phyloP scores from a whole-genome alignment of 2,329 filamentous ascomycete genomes.

The Cercospora sp. region DNA sequence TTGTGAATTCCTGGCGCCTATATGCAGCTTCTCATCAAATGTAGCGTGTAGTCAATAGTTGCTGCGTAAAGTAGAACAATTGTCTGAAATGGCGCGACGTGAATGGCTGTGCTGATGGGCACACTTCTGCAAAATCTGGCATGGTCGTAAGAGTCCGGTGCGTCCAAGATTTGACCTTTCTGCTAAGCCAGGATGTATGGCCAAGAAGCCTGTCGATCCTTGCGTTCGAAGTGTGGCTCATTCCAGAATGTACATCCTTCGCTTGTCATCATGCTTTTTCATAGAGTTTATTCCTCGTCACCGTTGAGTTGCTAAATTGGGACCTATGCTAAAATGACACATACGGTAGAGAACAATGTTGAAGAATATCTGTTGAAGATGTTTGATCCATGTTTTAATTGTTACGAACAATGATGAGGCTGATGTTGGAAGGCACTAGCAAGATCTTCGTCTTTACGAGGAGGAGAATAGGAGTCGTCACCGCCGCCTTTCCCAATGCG shows the following conservation, averaged over 20 bases:
- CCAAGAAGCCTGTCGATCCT: not conserved
- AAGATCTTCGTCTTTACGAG: not conserved
- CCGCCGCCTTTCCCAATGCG: not conserved
- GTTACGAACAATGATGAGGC: not conserved
- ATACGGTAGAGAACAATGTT: not conserved
- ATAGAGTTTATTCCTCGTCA: not conserved
- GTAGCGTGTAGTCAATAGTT: not conserved
- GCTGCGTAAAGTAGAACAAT: not conserved
- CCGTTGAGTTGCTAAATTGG: not conserved
- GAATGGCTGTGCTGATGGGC: not conserved
- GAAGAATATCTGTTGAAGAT: not conserved
- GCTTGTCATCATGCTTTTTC: not conserved
- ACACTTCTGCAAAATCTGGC: not conserved
- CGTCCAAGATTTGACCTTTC: not conserved
- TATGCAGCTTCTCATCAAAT: not conserved
- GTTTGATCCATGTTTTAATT: not conserved
- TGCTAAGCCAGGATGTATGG: not conserved
- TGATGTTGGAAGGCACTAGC: not conserved
- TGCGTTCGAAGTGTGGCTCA: not conserved
- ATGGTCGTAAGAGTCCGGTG: not conserved
- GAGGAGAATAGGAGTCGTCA: not conserved
- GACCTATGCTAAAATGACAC: not conserved
- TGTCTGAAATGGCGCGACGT: not conserved
- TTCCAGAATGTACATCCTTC: not conserved
- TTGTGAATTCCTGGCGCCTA: not conserved